phyloP scores from a whole-genome alignment of 345 rosid genomes.

The Populus nigra region DNA sequence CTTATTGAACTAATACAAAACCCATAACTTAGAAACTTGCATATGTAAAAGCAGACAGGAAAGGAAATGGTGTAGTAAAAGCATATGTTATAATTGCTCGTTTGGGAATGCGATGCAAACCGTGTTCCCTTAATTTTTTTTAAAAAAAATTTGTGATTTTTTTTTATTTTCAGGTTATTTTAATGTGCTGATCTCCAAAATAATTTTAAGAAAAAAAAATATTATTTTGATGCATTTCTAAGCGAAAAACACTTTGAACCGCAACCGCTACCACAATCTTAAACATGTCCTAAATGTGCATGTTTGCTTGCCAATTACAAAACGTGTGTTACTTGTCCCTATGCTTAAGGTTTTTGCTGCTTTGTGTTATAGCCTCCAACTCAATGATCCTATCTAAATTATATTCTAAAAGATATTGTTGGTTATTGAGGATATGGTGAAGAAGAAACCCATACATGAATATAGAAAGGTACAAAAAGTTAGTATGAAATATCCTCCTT shows the following conservation, averaged over 20 bases:
- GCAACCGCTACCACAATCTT: too few relatives aligned
- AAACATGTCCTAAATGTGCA: conserved; percentile 30
- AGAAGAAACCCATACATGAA: conserved; percentile 80
- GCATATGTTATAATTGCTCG: conserved; percentile 63
- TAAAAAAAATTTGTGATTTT: too few relatives aligned
- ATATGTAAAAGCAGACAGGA: conserved; percentile 78
- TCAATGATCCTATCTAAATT: conserved; percentile 11
- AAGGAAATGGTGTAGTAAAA: conserved; percentile 87
- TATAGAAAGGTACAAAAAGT: conserved; percentile 84
- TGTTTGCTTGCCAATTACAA: conserved; percentile 17
- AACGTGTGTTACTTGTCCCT: conserved; percentile 17
- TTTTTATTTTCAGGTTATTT: too few relatives aligned
- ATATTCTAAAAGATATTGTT: conserved; percentile 31
- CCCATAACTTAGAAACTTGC: conserved; percentile 9
- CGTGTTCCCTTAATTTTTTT: too few relatives aligned
- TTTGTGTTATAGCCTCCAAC: conserved; percentile 14
- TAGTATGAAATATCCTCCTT: conserved; percentile 76
- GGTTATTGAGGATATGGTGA: conserved; percentile 51
- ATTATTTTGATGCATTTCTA: too few relatives aligned
- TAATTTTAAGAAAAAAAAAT: too few relatives aligned
- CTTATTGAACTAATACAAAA: not conserved
- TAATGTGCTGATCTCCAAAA: too few relatives aligned
- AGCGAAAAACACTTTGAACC: too few relatives aligned
- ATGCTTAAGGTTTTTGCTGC: conserved; percentile 12
- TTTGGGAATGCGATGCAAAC: too few relatives aligned